Conservation (phyloP, 139 green algal genomes). For the Edaphochlamys debaryana region DNA sequence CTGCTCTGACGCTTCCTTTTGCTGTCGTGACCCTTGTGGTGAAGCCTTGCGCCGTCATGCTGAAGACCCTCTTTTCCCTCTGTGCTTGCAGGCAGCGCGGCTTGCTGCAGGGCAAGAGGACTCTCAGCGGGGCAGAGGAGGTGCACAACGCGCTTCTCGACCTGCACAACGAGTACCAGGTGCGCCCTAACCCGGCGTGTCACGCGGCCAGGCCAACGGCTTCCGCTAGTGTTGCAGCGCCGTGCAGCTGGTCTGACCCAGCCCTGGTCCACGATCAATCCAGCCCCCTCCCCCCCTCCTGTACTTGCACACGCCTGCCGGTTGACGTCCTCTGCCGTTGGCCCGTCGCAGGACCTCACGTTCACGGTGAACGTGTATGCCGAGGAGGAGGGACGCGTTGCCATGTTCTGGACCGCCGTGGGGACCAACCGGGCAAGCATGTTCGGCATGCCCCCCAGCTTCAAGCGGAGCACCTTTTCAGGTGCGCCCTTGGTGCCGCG, state of each 20-base stretch:
- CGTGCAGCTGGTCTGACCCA: too few relatives aligned
- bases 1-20: too few relatives aligned
- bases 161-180: constrained; percentile 29
- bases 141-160: constrained; percentile 17
- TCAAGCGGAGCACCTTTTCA: constrained; percentile 38
- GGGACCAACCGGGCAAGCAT: constrained; percentile 24
- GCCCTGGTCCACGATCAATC: too few relatives aligned
- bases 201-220: too few relatives aligned
- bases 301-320: too few relatives aligned
- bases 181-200: too few relatives aligned
- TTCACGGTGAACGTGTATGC: constrained; percentile 23
- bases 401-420: constrained; percentile 18
- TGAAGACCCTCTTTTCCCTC: too few relatives aligned
- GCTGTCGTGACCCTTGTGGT: too few relatives aligned
- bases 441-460: constrained; percentile 25
- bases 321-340: too few relatives aligned
- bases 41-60: too few relatives aligned
- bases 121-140: background rate
- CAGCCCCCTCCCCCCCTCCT: too few relatives aligned
- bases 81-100: constrained; percentile 9
- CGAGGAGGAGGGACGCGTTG: constrained; percentile 28
- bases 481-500: constrained; percentile 21
- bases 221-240: too few relatives aligned
- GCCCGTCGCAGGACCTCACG: constrained; percentile 28
- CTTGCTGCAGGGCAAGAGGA: constrained; percentile 29